These are phyloP conservation scores for Kalmusia sp. DNA, from an alignment of 2,329 filamentous ascomycete species.

Conservation along the genomic window DNA sequence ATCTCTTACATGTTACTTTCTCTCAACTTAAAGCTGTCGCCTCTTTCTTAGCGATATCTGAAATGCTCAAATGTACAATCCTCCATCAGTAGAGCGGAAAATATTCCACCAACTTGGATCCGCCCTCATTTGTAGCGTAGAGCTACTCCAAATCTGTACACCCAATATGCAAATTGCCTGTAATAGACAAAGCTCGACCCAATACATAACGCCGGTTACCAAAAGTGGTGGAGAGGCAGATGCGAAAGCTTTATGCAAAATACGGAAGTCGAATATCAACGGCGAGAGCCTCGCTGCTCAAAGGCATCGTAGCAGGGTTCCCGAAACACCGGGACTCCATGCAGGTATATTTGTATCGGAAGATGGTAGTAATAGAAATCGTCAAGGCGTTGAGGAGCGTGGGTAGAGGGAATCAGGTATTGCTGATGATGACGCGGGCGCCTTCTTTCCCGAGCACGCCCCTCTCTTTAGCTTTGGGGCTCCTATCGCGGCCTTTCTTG, in stretches of 20 bases:
- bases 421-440: slow-evolving; percentile 67
- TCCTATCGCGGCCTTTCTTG: slow-evolving; percentile 89
- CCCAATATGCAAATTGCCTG: slow-evolving; percentile 5
- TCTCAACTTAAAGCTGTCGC: not conserved
- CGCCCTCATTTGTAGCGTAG: not conserved
- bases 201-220: slow-evolving; percentile 14
- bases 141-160: not conserved
- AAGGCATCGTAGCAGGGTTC: slow-evolving; percentile 27
- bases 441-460: slow-evolving; percentile 96
- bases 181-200: not conserved
- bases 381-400: slow-evolving; percentile 26
- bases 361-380: slow-evolving; percentile 34
- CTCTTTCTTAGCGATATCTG: not conserved
- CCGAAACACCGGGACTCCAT: slow-evolving; percentile 35
- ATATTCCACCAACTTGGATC: not conserved
- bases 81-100: slow-evolving; percentile 2
- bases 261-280: slow-evolving; percentile 4
- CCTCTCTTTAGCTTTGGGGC: slow-evolving; percentile 91
- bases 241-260: slow-evolving; percentile 19
- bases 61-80: slow-evolving; percentile 2
- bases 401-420: slow-evolving; percentile 35
- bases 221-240: slow-evolving; percentile 8
- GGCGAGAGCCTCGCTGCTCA: slow-evolving; percentile 13
- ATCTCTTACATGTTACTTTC: not conserved
- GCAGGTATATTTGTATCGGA: slow-evolving; percentile 31